A percentile compares a stretch with the other conserved stretches of the same genome.
Evolutionary conservation across 2,329 filamentous ascomycete genomes (phyloP).

Genomic region (Lecanicillium sp.): DNA sequence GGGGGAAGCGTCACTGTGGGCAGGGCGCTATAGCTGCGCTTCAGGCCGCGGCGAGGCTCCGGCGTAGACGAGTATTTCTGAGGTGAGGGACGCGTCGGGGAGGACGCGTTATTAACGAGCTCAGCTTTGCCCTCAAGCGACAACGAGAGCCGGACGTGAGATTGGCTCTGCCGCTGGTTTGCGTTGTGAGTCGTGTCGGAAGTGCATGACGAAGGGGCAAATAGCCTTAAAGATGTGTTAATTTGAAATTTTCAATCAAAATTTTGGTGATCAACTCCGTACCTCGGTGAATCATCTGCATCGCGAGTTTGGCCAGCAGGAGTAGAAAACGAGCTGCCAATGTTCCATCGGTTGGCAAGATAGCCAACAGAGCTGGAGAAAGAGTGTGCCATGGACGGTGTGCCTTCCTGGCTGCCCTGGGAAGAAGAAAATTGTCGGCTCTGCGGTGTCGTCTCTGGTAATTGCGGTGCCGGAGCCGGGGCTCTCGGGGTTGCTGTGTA

Average conservation of each 20-base stretch:
- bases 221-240: constrained; percentile 30
- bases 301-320: constrained; percentile 35
- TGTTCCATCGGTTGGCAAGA: constrained; percentile 52
- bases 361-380: constrained; percentile 43
- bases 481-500: constrained; percentile 9
- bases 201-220: constrained; percentile 38
- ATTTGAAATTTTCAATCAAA: too few species aligned
- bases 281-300: constrained; percentile 42
- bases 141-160: constrained; percentile 70
- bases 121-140: constrained; percentile 90
- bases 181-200: constrained; percentile 35
- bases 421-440: constrained; percentile 23
- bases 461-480: not conserved
- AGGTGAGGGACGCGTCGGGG: constrained; percentile 61
- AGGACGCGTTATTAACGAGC: constrained; percentile 49
- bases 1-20: constrained; percentile 52
- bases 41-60: constrained; percentile 48
- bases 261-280: too few species aligned
- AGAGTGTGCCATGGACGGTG: constrained; percentile 31
- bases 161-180: constrained; percentile 28
- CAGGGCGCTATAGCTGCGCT: constrained; percentile 66
- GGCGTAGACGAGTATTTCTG: constrained; percentile 41
- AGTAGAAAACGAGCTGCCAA: constrained; percentile 45
- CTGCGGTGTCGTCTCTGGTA: constrained; percentile 20
- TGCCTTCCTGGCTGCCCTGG: constrained; percentile 23